These are phyloP conservation scores for Candida alai DNA, from an alignment of 805 yeast genomes.

Conservation along the genomic window DNA sequence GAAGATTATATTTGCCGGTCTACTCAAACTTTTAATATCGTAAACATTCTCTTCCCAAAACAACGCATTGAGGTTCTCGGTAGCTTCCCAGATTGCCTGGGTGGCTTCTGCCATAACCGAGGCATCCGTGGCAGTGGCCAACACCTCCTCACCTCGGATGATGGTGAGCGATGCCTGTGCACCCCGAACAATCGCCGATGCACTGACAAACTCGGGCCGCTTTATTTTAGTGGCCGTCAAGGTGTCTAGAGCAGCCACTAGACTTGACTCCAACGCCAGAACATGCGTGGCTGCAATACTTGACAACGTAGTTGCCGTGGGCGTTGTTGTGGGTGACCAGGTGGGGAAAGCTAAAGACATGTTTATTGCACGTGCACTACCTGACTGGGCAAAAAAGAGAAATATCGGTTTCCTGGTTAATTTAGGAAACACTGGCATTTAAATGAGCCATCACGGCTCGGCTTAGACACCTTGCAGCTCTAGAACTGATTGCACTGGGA, in stretches of 20 bases:
- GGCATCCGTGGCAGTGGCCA: slow-evolving; percentile 33
- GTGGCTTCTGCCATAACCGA: slow-evolving; percentile 25
- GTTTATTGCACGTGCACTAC: too few species aligned
- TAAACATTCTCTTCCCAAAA: slow-evolving; percentile 23
- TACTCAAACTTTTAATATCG: slow-evolving; percentile 25
- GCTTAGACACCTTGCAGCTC: too few species aligned
- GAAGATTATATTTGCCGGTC: slow-evolving; percentile 29
- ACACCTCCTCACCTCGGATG: slow-evolving; percentile 26
- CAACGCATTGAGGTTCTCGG: slow-evolving; percentile 26
- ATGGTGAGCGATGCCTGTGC: slow-evolving; percentile 32
- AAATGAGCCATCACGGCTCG: too few species aligned
- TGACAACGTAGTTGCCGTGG: slow-evolving; percentile 26
- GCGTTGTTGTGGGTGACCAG: slow-evolving; percentile 25
- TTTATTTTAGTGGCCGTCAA: slow-evolving; percentile 9
- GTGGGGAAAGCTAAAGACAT: slow-evolving; percentile 6
- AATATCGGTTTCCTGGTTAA: too few species aligned
- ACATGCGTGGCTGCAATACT: slow-evolving; percentile 21
- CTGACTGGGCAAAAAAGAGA: too few species aligned
- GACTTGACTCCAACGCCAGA: slow-evolving; percentile 17
- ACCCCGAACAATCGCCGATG: slow-evolving; percentile 24
- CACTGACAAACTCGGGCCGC: slow-evolving; percentile 13
- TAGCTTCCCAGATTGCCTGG: slow-evolving; percentile 24
- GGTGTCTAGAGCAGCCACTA: slow-evolving; percentile 14
- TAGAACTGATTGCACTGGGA: too few species aligned
- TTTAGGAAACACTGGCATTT: too few species aligned